Conservation (phyloP, 176 grass and related monocot species). For the Tuctoria greenei region DNA sequence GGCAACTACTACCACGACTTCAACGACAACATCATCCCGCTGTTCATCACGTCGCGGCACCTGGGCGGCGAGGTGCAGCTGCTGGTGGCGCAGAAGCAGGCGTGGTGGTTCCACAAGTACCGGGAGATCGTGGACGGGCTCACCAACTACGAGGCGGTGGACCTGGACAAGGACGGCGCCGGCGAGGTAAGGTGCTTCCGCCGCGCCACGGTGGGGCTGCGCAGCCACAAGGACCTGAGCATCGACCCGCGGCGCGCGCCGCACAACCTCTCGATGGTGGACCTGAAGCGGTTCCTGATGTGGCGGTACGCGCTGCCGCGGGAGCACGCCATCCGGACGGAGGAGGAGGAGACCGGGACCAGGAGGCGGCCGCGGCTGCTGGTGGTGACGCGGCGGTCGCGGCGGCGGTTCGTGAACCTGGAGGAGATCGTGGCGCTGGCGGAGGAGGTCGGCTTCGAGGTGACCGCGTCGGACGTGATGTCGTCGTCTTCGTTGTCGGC, state of each 20-base stretch:
- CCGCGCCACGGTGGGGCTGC: constrained; percentile 35
- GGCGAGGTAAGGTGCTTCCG: constrained; percentile 55
- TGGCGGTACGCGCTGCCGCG: constrained; percentile 51
- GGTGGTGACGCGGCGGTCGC: constrained; percentile 41
- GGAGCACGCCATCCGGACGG: constrained; percentile 51
- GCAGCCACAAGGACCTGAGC: constrained; percentile 64
- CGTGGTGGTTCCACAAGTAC: constrained; percentile 69
- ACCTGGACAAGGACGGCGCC: constrained; percentile 33
- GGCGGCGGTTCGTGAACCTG: constrained; percentile 61
- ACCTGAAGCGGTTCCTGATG: constrained; percentile 62
- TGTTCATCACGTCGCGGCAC: constrained; percentile 66
- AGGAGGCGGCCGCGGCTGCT: constrained; percentile 41
- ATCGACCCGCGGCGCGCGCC: constrained; percentile 63
- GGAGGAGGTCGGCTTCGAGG: constrained; percentile 64
- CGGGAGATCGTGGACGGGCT: constrained; percentile 49
- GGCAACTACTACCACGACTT: constrained; percentile 89
- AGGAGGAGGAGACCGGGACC: not conserved
- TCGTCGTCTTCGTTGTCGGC: not conserved
- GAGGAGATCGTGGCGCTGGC: constrained; percentile 48
- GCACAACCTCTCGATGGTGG: constrained; percentile 52
- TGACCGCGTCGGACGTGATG: constrained; percentile 45
- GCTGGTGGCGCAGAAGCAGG: constrained; percentile 60
- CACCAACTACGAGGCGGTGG: constrained; percentile 48
- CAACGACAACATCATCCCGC: constrained; percentile 69
- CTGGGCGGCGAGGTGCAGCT: constrained; percentile 63